A percentile compares a stretch with the other conserved stretches of the same genome.
phyloP scores from a whole-genome alignment of 2,329 filamentous ascomycete genomes.

The Colletotrichum limetticola region DNA sequence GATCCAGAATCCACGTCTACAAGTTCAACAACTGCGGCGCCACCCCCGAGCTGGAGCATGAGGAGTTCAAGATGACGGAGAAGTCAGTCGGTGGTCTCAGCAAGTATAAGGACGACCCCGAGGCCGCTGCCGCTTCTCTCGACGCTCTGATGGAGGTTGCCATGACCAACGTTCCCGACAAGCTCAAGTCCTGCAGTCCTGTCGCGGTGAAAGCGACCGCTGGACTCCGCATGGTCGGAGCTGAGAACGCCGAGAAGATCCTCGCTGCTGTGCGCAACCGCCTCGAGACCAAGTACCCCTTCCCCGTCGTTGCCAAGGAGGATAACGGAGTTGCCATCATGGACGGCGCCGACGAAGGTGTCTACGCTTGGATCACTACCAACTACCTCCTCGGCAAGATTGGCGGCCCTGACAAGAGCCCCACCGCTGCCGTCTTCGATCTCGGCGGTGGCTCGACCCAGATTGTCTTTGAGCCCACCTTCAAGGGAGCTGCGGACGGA shows the following conservation, averaged over 20 bases:
- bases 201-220: constrained; percentile 98
- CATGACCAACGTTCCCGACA: constrained; percentile 84
- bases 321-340: constrained; percentile 94
- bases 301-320: constrained; percentile 89
- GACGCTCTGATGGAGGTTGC: constrained; percentile 90
- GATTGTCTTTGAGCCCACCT: constrained; percentile 98
- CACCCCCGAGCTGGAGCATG: constrained; percentile 92
- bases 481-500: constrained; percentile 76
- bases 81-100: constrained; percentile 87
- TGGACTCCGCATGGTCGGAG: constrained; percentile 86
- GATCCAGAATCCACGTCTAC: constrained; percentile 98
- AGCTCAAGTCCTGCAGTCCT: constrained; percentile 90
- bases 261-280: constrained; percentile 84
- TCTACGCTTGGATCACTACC: constrained; percentile 98
- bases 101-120: constrained; percentile 85
- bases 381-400: constrained; percentile 99
- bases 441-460: constrained; percentile 97
- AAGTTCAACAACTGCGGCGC: constrained; percentile 98
- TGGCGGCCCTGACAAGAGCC: constrained; percentile 87
- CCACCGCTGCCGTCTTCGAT: constrained; percentile 95
- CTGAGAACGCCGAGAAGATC: constrained; percentile 84
- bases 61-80: constrained; percentile 93
- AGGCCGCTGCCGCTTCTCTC: constrained; percentile 88
- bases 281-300: constrained; percentile 90
- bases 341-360: constrained; percentile 96